A percentile compares a stretch with the other conserved stretches of the same genome.
Evolutionary conservation across 208 protist species (phyloP).

Genomic region (Trypanosoma conorhini): DNA sequence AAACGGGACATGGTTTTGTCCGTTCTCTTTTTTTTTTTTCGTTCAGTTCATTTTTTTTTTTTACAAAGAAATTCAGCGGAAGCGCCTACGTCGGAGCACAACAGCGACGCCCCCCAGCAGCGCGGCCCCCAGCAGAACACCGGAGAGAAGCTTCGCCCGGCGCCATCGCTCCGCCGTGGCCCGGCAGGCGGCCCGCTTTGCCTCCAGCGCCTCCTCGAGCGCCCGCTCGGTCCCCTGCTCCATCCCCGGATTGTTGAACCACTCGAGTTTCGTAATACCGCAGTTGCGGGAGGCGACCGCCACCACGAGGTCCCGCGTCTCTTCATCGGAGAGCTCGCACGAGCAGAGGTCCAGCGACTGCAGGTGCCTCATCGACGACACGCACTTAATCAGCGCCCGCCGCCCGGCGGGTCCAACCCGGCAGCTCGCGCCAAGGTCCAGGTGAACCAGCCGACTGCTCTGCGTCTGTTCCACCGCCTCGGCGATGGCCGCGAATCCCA

Average conservation of each 20-base stretch:
- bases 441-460: slow-evolving; percentile 45
- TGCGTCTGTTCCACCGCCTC: slow-evolving; percentile 60
- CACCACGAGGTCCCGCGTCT: slow-evolving; percentile 42
- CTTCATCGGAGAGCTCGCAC: slow-evolving; percentile 68
- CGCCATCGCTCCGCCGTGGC: background rate
- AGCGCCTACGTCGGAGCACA: slow-evolving; percentile 14
- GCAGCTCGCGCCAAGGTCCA: slow-evolving; percentile 82
- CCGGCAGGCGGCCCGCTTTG: slow-evolving; percentile 23
- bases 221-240: slow-evolving; percentile 51
- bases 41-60: background rate
- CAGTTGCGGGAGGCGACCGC: slow-evolving; percentile 47
- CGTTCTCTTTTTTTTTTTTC: background rate
- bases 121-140: slow-evolving; percentile 4
- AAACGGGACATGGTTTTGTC: too few species aligned
- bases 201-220: slow-evolving; percentile 54
- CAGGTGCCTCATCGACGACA: slow-evolving; percentile 45
- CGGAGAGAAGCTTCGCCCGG: background rate
- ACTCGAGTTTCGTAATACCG: slow-evolving; percentile 65
- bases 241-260: slow-evolving; percentile 88
- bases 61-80: background rate
- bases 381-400: slow-evolving; percentile 40
- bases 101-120: slow-evolving; percentile 24
- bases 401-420: slow-evolving; percentile 55
- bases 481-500: slow-evolving; percentile 69
- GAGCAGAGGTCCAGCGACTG: slow-evolving; percentile 74